Conservation (phyloP, 768 basidiomycete genomes). For the Mycena olivaceomarginata region DNA sequence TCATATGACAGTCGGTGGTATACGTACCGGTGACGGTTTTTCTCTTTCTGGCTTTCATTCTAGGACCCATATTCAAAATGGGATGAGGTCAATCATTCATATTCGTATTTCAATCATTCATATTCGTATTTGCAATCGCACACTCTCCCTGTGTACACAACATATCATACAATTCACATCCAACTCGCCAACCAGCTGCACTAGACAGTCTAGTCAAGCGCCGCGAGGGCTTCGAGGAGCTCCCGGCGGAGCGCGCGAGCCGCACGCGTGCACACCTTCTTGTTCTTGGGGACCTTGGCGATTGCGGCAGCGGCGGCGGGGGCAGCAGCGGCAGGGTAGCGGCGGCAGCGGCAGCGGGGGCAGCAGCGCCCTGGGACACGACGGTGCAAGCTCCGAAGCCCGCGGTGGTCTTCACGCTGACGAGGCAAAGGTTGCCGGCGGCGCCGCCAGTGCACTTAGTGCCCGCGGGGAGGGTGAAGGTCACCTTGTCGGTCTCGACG, state of each 20-base stretch:
- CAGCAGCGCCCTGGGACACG: constrained; percentile 13
- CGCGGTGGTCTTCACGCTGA: constrained; percentile 13
- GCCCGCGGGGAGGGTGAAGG: constrained; percentile 10
- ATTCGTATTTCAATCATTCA: no score
- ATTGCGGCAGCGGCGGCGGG: no score
- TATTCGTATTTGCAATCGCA: no score
- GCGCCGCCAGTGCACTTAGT: constrained; percentile 27
- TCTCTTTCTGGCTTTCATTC: no score
- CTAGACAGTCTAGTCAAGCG: constrained; percentile 4
- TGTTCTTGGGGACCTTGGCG: constrained; percentile 13
- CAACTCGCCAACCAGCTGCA: constrained; percentile 13
- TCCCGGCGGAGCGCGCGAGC: constrained; percentile 38
- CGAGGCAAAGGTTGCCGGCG: constrained; percentile 30
- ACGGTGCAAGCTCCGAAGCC: constrained; percentile 19
- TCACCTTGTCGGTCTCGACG: neutral
- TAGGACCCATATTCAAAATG: no score
- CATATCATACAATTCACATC: neutral
- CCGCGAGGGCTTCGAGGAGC: constrained; percentile 28
- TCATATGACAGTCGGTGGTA: no score
- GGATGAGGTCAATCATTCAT: no score
- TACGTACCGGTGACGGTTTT: no score
- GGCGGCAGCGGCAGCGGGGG: constrained; percentile 9
- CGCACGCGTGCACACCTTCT: constrained; percentile 36
- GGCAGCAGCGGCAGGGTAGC: no score
- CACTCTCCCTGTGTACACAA: neutral